Conservation (phyloP, 352 stramenopile genomes). For the Peronospora belbahrii region DNA sequence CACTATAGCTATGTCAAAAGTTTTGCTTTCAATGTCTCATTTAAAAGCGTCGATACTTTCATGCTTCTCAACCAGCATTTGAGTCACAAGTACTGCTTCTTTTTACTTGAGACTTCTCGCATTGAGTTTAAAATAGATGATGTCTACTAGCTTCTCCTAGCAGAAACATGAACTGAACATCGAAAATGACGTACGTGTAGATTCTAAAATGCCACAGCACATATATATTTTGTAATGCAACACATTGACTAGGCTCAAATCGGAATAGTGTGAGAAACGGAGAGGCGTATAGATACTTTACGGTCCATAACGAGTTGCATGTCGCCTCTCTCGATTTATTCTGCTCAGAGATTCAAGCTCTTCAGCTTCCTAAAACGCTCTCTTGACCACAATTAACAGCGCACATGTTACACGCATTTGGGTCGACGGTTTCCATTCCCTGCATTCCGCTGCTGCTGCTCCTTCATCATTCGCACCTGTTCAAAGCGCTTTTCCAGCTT, state of each 20-base stretch:
- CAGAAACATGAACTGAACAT: too few species aligned
- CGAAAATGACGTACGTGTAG: too few species aligned
- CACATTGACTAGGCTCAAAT: constrained; percentile 17
- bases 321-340: constrained; percentile 14
- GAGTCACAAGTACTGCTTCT: too few species aligned
- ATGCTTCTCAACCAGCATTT: too few species aligned
- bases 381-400: constrained; percentile 1
- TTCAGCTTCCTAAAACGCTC: constrained; percentile 15
- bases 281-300: constrained; percentile 34
- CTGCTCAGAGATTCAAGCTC: constrained; percentile 6
- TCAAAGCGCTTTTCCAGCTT: constrained; percentile 74
- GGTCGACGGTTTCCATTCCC: constrained; percentile 18
- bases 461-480: constrained; percentile 67
- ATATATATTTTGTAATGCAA: constrained; percentile 38
- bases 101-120: too few species aligned
- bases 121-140: too few species aligned
- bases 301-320: constrained; percentile 23
- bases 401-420: constrained; percentile 21
- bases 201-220: constrained; percentile 11
- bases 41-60: too few species aligned
- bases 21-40: too few species aligned
- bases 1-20: too few species aligned
- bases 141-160: too few species aligned
- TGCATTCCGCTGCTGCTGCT: constrained; percentile 23
- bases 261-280: background rate